Percentiles rank a stretch among this genome's conserved stretches.
phyloP scores from a whole-genome alignment of 257 asterid species.

The Solanum pinnatisectum region DNA sequence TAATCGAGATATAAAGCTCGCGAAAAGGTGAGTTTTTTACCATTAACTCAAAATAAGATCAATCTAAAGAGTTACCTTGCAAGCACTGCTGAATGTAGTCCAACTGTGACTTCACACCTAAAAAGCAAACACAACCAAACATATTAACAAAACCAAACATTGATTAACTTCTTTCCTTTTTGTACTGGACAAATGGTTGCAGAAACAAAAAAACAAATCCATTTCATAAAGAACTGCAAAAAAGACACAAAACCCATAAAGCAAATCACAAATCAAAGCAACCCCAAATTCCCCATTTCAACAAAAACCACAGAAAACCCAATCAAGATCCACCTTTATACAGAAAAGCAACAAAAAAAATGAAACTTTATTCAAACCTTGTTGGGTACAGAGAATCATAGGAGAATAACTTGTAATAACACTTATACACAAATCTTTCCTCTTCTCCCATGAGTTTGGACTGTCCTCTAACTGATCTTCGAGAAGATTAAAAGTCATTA shows the following conservation, averaged over 20 bases:
- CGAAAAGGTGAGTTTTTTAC: not conserved
- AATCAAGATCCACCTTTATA: slow-evolving; percentile 7
- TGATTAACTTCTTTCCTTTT: not conserved
- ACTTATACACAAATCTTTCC: slow-evolving; percentile 80
- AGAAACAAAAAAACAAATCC: not conserved
- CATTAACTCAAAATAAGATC: not conserved
- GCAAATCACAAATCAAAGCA: slow-evolving; percentile 9
- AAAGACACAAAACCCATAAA: slow-evolving; percentile 12
- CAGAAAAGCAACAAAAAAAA: not conserved
- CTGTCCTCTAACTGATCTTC: slow-evolving; percentile 83
- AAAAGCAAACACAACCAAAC: not conserved
- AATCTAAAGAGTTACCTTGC: slow-evolving; percentile 47
- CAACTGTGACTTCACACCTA: slow-evolving; percentile 89
- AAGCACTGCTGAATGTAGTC: slow-evolving; percentile 90
- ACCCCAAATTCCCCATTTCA: slow-evolving; percentile 36
- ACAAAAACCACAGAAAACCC: slow-evolving; percentile 7
- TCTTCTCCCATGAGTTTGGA: slow-evolving; percentile 89
- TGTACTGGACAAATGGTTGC: not conserved
- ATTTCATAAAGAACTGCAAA: not conserved
- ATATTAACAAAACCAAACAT: not conserved
- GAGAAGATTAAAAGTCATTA: slow-evolving; percentile 89
- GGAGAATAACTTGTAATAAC: slow-evolving; percentile 92
- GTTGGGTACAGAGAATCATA: slow-evolving; percentile 88
- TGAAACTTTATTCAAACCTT: slow-evolving; percentile 32
- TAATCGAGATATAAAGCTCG: not conserved